Percentiles rank a stretch among this genome's conserved stretches.
phyloP scores from a whole-genome alignment of 768 basidiomycete genomes.

The Lyophyllum shimeji region DNA sequence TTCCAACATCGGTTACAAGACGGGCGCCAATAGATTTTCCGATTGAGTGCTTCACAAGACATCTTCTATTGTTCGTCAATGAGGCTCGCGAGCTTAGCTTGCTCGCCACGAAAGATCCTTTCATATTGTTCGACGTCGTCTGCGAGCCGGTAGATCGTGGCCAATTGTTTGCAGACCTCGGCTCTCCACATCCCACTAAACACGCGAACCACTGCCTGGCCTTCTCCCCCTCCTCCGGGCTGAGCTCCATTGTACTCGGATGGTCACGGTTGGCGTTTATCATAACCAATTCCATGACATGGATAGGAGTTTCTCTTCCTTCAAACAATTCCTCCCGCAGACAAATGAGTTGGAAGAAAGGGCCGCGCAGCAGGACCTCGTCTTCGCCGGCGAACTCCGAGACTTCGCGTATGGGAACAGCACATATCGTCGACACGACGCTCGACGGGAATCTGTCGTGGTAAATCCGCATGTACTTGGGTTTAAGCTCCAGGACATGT shows the following conservation, averaged over 20 bases:
- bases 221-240: slow-evolving; percentile 7
- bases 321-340: slow-evolving; percentile 12
- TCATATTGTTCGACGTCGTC: slow-evolving; percentile 7
- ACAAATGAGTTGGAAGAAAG: slow-evolving; percentile 17
- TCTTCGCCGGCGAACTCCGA: slow-evolving; percentile 11
- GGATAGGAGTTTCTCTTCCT: slow-evolving; percentile 8
- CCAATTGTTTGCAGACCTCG: slow-evolving; percentile 9
- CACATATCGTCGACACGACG: slow-evolving; percentile 16
- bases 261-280: slow-evolving; percentile 16
- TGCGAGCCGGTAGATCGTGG: slow-evolving; percentile 1
- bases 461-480: slow-evolving; percentile 9
- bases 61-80: background rate
- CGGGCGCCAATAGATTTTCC: no score
- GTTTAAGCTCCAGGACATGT: slow-evolving; percentile 8
- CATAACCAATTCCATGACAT: slow-evolving; percentile 18
- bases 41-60: no score
- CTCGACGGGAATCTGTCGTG: slow-evolving; percentile 12
- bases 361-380: slow-evolving; percentile 15
- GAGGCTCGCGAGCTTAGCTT: background rate
- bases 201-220: slow-evolving; percentile 16
- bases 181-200: slow-evolving; percentile 15
- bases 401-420: slow-evolving; percentile 13
- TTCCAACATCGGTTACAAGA: no score
- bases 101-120: slow-evolving; percentile 3
- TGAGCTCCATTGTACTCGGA: slow-evolving; percentile 15